Conservation (phyloP, 768 basidiomycete species). For the Tephrocybe sp. region DNA sequence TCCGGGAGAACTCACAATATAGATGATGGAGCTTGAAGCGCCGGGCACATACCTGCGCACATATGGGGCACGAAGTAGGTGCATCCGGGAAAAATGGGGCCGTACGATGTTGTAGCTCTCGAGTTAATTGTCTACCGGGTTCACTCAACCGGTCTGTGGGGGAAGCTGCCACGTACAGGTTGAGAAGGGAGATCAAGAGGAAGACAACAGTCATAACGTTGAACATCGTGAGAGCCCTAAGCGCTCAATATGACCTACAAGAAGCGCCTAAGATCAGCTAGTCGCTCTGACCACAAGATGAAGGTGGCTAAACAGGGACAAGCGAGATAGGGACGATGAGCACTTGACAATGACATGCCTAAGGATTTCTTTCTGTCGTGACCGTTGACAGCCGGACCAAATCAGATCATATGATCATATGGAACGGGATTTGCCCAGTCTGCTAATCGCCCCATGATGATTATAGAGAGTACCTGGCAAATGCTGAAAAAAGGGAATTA, state of each 20-base stretch:
- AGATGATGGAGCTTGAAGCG: background rate
- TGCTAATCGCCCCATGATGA: no score
- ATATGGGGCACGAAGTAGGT: conserved; percentile 61
- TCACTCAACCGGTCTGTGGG: conserved; percentile 13
- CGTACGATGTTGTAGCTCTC: conserved; percentile 22
- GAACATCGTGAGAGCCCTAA: conserved; percentile 17
- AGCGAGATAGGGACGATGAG: no score
- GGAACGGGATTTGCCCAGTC: no score
- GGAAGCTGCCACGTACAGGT: conserved; percentile 21
- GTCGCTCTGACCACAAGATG: no score
- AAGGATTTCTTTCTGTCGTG: no score
- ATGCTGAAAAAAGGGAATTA: no score
- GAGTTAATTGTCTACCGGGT: background rate
- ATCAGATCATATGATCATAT: no score
- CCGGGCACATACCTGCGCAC: conserved; percentile 38
- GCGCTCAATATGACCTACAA: background rate
- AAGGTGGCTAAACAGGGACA: no score
- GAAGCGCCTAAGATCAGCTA: background rate
- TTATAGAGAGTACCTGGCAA: no score
- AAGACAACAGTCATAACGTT: conserved; percentile 23
- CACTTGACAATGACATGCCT: no score
- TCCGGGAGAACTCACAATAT: background rate
- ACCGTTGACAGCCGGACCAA: no score
- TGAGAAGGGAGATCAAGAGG: conserved; percentile 20
- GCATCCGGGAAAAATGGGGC: conserved; percentile 51